These are phyloP conservation scores for Lodderomyces oxycetoniae DNA, from an alignment of 1,139 yeast species.

Conservation along the genomic window DNA sequence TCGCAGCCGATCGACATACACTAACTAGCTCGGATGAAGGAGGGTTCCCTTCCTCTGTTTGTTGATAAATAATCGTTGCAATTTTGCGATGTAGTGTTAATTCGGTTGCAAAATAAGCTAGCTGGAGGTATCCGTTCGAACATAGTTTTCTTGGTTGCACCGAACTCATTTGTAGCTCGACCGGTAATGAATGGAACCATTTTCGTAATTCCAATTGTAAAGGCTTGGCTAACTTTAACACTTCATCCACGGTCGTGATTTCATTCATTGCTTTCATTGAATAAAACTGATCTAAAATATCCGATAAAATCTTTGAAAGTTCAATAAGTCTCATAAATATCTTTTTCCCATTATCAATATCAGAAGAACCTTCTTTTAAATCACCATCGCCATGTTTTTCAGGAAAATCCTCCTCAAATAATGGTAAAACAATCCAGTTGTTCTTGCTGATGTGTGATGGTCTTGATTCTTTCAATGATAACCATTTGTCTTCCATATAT, in stretches of 20 bases:
- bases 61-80: slow-evolving; percentile 51
- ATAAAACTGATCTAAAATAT: slow-evolving; percentile 65
- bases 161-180: slow-evolving; percentile 59
- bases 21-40: slow-evolving; percentile 56
- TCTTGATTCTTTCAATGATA: slow-evolving; percentile 68
- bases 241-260: slow-evolving; percentile 55
- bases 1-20: slow-evolving; percentile 83
- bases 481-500: slow-evolving; percentile 85
- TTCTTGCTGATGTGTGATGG: slow-evolving; percentile 69
- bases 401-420: slow-evolving; percentile 72
- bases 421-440: slow-evolving; percentile 65
- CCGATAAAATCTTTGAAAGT: slow-evolving; percentile 65
- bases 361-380: slow-evolving; percentile 57
- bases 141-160: slow-evolving; percentile 58
- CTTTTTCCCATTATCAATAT: slow-evolving; percentile 67
- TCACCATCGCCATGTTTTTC: slow-evolving; percentile 59
- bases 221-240: slow-evolving; percentile 76
- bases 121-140: slow-evolving; percentile 69
- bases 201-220: slow-evolving; percentile 69
- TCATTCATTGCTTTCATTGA: slow-evolving; percentile 62
- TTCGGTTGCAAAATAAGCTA: slow-evolving; percentile 86
- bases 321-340: slow-evolving; percentile 68
- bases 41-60: slow-evolving; percentile 31
- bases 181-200: slow-evolving; percentile 82
- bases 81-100: slow-evolving; percentile 79